Base-by-base conservation (phyloP, 805 yeast genomes). In the Lipomyces chichibuensis region DNA sequence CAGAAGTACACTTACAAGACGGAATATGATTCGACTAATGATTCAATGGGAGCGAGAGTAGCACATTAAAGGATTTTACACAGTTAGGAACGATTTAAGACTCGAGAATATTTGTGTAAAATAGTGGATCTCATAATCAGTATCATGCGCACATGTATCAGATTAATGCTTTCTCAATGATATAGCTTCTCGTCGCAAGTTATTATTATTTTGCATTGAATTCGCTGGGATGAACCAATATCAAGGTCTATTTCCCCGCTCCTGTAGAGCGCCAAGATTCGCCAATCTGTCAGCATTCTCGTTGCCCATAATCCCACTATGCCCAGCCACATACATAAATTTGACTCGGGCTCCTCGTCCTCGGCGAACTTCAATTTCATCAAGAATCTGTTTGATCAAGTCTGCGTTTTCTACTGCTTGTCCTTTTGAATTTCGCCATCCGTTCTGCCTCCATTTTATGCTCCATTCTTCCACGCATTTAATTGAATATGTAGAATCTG, bases 241-340 rank as follows among this genome's bases (percentile, higher is more conserved):
- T 43, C 49, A 43, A 8, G 49, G 23, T 43, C 23, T 8, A 43
- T n/a, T 7, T 7, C 49, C 49, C 3, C 49, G 20, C 8, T 17
- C 23, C 6, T 43, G 49, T n/a, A 43, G 23, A 17, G 78, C 76
- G 8, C 90, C 95, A n/a, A 71, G 62, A 65, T 83, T 88, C 2
- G 97, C 97, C 59, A 92, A 79, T 59, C 74, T 74, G 75, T 92
- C 97, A 0, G 97, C 97, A 74, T 75, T 80, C 67, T 87, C 92
- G 74, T 92, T 93, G 0, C 97, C 97, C 13, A 73, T 76, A 49
- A 80, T 77, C 0, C 91, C 93, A 20, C 81, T 77, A 76, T 93
- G 97, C 0, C 94, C 97, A 65, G 79, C 81, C 4, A 91, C 94
- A 80, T 94, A 87, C 3, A 74, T 76, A 33, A 92, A 74, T 3